Percentiles rank a stretch among this genome's conserved stretches.
Evolutionary conservation across 1,139 yeast species (phyloP).

Genomic region (Geotrichum histeridarum): DNA sequence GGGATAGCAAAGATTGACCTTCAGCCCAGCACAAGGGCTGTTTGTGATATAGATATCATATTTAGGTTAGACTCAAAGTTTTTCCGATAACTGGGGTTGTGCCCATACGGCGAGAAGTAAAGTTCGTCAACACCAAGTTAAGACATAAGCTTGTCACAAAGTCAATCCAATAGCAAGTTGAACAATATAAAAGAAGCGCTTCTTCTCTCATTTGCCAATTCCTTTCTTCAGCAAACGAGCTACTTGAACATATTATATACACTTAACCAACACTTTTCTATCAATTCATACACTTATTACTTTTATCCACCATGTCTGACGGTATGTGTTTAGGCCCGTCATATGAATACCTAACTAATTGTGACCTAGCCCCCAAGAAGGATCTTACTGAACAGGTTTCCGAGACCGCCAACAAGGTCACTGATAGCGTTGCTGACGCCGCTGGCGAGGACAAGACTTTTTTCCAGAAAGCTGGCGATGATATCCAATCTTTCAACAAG

Average conservation of each 20-base stretch:
- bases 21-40: too few relatives aligned
- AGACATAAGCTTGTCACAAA: background rate
- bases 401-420: conserved; percentile 56
- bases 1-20: too few relatives aligned
- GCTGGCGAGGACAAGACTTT: conserved; percentile 68
- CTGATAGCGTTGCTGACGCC: conserved; percentile 58
- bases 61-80: background rate
- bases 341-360: background rate
- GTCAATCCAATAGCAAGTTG: background rate
- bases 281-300: background rate
- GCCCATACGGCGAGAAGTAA: background rate
- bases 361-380: conserved; percentile 58
- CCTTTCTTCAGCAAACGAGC: conserved; percentile 7
- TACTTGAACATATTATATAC: background rate
- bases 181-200: background rate
- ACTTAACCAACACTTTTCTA: background rate
- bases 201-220: background rate
- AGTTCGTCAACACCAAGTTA: background rate
- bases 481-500: background rate
- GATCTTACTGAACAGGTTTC: conserved; percentile 59
- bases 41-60: background rate
- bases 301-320: conserved; percentile 25
- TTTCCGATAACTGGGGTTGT: background rate
- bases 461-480: conserved; percentile 63
- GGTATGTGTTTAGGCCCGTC: conserved; percentile 5